Base-by-base conservation (phyloP, 1,284 basidiomycete species). In the Veloboletus limbatus region DNA sequence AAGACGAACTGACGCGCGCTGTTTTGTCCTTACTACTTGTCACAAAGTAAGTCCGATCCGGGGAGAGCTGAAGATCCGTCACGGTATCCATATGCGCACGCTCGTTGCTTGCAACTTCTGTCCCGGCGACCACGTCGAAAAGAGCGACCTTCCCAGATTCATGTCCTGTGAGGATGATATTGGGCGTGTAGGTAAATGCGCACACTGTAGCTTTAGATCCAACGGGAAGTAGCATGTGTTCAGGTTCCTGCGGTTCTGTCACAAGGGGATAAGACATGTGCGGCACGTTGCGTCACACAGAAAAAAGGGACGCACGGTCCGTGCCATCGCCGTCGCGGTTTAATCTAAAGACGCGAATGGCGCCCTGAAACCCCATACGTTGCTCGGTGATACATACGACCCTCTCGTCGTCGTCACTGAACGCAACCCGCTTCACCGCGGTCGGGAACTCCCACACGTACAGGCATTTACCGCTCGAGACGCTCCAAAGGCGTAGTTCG, bases 21-120 rank as follows among this genome's bases (percentile, higher is more conserved):
- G 85, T 87, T 75, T 99, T 98, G 71, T 99, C 97, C 72, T 97
- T 97, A 70, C 88, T 91, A 60, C 89, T 90, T 3, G 97, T 99
- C 66, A 98, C 79, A 67, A 97, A 97, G 70, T 98, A 98, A 20
- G 92, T 90, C 47, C 89, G 78, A 69, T 99, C 97, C 22, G 82
- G 79, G 58, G 85, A 85, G 58, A 98, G 71, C 68, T 99, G 97
- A 50, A 99, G 72, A 69, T 99, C 97, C 26, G 95, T 97, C 44
- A 97, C 88, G 51, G 76, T 70, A 55, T 90, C 90, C 52, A 79
- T 71, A 67, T 97, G 94, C 6, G 90, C 89, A 44, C 91, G 85
- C 63, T 94, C 91, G 62, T 89, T 88, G 65, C 73, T 82, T 32
- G 74, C 68, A 34, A 91, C 72, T 70, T 97, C 90, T 51, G 97